Percentiles rank a stretch among this genome's conserved stretches.
Conservation (phyloP, 768 basidiomycete genomes). For the Collybia mongolica region DNA sequence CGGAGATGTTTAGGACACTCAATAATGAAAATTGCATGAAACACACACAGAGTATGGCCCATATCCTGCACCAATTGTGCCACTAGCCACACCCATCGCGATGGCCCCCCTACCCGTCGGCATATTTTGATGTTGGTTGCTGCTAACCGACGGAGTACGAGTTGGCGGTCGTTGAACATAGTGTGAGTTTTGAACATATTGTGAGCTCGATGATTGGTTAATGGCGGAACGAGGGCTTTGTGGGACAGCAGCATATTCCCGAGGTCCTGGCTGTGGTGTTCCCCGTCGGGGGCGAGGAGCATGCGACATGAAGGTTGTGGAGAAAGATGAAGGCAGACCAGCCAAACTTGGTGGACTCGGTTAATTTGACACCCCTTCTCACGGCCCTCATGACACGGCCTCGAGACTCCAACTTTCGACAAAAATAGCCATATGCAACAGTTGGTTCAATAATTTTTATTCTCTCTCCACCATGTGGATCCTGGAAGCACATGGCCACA, state of each 20-base stretch:
- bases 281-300: slow-evolving; percentile 32
- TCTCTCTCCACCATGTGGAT: too few relatives aligned
- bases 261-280: slow-evolving; percentile 40
- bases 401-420: not conserved
- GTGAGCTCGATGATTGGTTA: slow-evolving; percentile 16
- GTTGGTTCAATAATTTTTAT: too few relatives aligned
- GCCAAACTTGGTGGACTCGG: slow-evolving; percentile 3
- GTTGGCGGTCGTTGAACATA: slow-evolving; percentile 21
- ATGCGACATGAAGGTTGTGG: slow-evolving; percentile 33
- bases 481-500: too few relatives aligned
- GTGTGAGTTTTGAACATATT: slow-evolving; percentile 11
- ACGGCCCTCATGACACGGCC: slow-evolving; percentile 17
- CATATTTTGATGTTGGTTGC: slow-evolving; percentile 27
- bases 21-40: slow-evolving; percentile 2
- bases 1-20: slow-evolving; percentile 9
- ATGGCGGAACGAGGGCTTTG: slow-evolving; percentile 49
- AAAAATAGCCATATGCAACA: too few relatives aligned
- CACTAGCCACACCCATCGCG: slow-evolving; percentile 77
- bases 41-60: slow-evolving; percentile 81
- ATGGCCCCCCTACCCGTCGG: slow-evolving; percentile 52
- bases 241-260: slow-evolving; percentile 67
- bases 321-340: slow-evolving; percentile 14
- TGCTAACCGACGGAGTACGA: slow-evolving; percentile 18
- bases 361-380: slow-evolving; percentile 18
- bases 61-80: slow-evolving; percentile 76